Conservation (phyloP, 139 green algal species). For the Microglena sp. region DNA sequence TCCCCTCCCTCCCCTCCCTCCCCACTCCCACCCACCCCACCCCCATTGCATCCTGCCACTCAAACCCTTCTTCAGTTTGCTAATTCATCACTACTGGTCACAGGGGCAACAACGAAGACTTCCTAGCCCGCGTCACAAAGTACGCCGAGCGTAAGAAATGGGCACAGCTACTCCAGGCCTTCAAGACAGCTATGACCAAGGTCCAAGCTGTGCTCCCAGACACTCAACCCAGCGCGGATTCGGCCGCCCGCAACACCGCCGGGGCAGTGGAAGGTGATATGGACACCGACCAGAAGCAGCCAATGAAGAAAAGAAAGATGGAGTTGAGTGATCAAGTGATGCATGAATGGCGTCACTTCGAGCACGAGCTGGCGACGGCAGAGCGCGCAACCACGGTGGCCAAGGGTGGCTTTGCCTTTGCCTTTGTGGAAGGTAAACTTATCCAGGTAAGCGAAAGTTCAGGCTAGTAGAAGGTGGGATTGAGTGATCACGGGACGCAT, state of each 20-base stretch:
- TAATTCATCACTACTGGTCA: neutral
- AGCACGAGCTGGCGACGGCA: conserved; percentile 46
- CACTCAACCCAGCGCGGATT: neutral
- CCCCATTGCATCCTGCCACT: no score
- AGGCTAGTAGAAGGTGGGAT: no score
- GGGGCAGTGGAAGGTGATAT: neutral
- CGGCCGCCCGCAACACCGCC: neutral
- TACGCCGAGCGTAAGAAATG: conserved; percentile 77
- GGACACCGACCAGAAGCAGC: conserved; percentile 2
- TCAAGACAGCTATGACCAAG: conserved; percentile 36
- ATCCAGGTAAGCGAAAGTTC: no score
- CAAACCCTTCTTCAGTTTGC: no score
- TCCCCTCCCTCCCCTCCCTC: neutral
- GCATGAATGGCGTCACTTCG: conserved; percentile 64
- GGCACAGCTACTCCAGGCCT: conserved; percentile 75
- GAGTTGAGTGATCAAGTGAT: neutral
- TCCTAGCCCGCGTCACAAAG: conserved; percentile 53
- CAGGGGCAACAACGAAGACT: conserved; percentile 80
- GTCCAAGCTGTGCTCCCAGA: conserved; percentile 2
- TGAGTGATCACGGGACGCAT: no score
- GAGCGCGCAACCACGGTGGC: conserved; percentile 59
- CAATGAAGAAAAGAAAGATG: conserved; percentile 10
- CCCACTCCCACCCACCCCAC: no score
- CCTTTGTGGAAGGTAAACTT: conserved; percentile 89
- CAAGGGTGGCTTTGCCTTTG: conserved; percentile 80